phyloP scores from a whole-genome alignment of 805 yeast genomes.

The Wickerhamomyces bovis region DNA sequence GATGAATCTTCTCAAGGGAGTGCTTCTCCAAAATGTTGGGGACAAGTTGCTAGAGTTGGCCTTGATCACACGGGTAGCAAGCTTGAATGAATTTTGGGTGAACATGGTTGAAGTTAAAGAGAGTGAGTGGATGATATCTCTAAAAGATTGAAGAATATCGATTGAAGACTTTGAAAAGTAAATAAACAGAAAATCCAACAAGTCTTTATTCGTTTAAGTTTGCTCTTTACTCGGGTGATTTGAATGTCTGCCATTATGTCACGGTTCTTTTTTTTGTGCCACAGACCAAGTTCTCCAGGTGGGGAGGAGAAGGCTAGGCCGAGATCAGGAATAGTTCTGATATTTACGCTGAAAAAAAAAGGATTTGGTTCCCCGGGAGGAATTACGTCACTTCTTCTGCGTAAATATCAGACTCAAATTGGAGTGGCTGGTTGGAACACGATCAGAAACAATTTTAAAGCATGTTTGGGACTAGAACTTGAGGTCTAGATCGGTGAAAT shows the following conservation, averaged over 20 bases:
- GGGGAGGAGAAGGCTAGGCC: background rate
- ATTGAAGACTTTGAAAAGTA: background rate
- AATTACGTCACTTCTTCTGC: background rate
- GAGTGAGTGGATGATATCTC: background rate
- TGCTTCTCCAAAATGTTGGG: background rate
- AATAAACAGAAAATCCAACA: background rate
- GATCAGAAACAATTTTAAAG: background rate
- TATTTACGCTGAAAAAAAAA: background rate
- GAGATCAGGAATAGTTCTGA: background rate
- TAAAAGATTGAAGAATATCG: too few relatives aligned
- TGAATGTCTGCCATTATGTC: background rate
- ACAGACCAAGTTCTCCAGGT: background rate
- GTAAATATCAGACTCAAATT: background rate
- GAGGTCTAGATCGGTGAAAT: background rate
- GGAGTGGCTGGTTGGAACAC: background rate
- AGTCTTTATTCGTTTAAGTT: background rate
- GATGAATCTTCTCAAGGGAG: conserved; percentile 5
- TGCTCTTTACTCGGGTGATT: background rate
- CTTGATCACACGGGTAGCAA: conserved; percentile 12
- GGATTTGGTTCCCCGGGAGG: too few relatives aligned
- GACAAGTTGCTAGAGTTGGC: conserved; percentile 1
- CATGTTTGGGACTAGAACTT: background rate
- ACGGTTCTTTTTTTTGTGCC: background rate
- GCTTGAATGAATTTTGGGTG: conserved; percentile 10
- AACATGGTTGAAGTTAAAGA: conserved; percentile 10